A percentile compares a stretch with the other conserved stretches of the same genome.
phyloP scores from a whole-genome alignment of 2,329 filamentous ascomycete genomes.

The Fusarium ramigenum region DNA sequence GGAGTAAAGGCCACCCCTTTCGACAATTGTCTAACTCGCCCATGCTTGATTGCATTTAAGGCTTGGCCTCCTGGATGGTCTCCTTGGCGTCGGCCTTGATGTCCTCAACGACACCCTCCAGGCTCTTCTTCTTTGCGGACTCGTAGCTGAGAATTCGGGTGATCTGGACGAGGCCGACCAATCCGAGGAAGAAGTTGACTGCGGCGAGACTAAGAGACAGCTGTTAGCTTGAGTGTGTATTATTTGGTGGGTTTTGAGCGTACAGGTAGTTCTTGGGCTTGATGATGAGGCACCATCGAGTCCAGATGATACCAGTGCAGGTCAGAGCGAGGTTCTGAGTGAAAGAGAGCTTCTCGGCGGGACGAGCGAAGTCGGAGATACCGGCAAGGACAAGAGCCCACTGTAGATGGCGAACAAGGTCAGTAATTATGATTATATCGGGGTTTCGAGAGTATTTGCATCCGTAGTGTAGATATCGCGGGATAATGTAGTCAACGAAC shows the following conservation, averaged over 20 bases:
- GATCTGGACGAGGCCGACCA: slow-evolving; percentile 86
- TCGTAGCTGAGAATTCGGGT: slow-evolving; percentile 77
- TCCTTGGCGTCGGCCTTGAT: slow-evolving; percentile 54
- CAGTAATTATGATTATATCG: slow-evolving; percentile 6
- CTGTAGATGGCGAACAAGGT: slow-evolving; percentile 52
- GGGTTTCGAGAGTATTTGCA: background rate
- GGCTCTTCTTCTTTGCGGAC: slow-evolving; percentile 64
- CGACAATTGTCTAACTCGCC: background rate
- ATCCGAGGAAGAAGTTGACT: slow-evolving; percentile 97
- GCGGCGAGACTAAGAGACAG: slow-evolving; percentile 75
- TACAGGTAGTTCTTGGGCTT: slow-evolving; percentile 91
- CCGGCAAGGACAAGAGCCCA: slow-evolving; percentile 95
- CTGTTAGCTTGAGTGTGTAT: background rate
- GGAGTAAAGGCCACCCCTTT: background rate
- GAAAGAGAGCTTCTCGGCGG: slow-evolving; percentile 90
- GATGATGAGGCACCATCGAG: slow-evolving; percentile 98
- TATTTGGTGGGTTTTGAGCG: slow-evolving; percentile 43
- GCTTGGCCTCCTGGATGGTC: slow-evolving; percentile 40
- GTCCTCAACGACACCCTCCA: slow-evolving; percentile 49
- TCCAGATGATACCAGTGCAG: slow-evolving; percentile 95
- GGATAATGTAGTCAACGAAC: slow-evolving; percentile 43
- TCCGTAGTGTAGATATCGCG: background rate
- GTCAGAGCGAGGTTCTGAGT: slow-evolving; percentile 93
- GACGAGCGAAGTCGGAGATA: slow-evolving; percentile 89
- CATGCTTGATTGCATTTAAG: slow-evolving; percentile 16